Evolutionary conservation across 495 filamentous ascomycete genomes (phyloP).

Genomic region (Aspergillus bertholletiae): DNA sequence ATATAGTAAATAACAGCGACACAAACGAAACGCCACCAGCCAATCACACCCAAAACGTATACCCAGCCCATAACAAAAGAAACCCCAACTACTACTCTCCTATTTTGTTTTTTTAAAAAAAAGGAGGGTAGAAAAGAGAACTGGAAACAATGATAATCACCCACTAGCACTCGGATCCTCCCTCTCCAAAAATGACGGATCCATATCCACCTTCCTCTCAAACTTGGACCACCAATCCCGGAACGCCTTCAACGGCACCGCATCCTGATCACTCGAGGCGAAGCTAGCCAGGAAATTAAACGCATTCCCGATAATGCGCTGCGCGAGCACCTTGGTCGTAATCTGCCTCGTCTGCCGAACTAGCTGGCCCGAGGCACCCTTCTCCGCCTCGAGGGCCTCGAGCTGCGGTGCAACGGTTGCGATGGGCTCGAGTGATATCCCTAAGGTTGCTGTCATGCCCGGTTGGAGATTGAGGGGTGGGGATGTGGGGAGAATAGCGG

Average conservation of each 20-base stretch:
- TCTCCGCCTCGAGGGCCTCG: conserved; percentile 48
- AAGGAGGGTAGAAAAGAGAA: no score
- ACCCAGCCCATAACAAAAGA: no score
- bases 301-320: conserved; percentile 92
- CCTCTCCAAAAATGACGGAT: conserved; percentile 87
- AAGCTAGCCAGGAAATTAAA: conserved; percentile 96
- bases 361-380: conserved; percentile 18
- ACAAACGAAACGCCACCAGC: no score
- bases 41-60: no score
- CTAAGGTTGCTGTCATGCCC: conserved; percentile 58
- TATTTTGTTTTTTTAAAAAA: no score
- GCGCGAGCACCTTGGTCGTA: conserved; percentile 73
- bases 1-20: no score
- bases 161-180: conserved; percentile 47
- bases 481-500: conserved; percentile 75
- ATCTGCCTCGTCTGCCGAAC: conserved; percentile 32
- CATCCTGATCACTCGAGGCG: conserved; percentile 57
- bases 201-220: conserved; percentile 78
- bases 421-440: conserved; percentile 77
- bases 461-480: conserved; percentile 23
- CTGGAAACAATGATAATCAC: no score
- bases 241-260: conserved; percentile 86
- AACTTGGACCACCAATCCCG: conserved; percentile 98
- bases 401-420: conserved; percentile 68
- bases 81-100: no score